phyloP scores from a whole-genome alignment of 331 rosid genomes.

The Telfairia occidentalis region DNA sequence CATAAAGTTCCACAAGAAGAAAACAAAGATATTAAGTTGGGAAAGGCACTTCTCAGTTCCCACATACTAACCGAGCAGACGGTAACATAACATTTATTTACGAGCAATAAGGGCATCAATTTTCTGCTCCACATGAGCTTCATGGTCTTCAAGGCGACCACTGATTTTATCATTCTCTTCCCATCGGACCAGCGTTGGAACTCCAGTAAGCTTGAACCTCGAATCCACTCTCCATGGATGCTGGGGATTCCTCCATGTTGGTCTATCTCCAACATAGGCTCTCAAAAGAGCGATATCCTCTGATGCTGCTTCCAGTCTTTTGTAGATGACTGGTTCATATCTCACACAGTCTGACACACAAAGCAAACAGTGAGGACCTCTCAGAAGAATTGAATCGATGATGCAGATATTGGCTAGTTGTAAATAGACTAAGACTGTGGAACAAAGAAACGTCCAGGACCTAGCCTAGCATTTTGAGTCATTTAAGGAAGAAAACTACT shows the following conservation, averaged over 20 bases:
- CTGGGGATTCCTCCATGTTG: slow-evolving; percentile 76
- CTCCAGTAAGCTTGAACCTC: slow-evolving; percentile 63
- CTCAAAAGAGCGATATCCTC: slow-evolving; percentile 55
- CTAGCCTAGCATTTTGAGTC: background rate
- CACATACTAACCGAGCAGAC: background rate
- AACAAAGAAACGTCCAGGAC: background rate
- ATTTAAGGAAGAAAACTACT: background rate
- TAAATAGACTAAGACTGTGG: background rate
- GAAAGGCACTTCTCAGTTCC: background rate
- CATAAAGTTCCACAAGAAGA: background rate
- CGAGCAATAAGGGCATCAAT: slow-evolving; percentile 52
- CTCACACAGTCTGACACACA: slow-evolving; percentile 55
- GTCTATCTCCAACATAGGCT: slow-evolving; percentile 71
- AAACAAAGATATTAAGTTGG: background rate
- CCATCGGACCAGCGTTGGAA: slow-evolving; percentile 69
- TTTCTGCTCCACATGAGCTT: slow-evolving; percentile 61
- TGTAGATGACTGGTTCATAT: slow-evolving; percentile 76
- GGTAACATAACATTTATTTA: background rate
- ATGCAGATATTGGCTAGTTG: background rate
- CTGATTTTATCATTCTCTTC: slow-evolving; percentile 50
- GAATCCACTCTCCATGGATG: slow-evolving; percentile 82
- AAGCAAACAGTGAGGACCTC: background rate
- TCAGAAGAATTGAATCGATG: background rate
- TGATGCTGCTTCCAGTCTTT: slow-evolving; percentile 48
- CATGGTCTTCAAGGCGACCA: slow-evolving; percentile 76